phyloP scores from a whole-genome alignment of 345 rosid genomes.

The Hypericum androsaemum region DNA sequence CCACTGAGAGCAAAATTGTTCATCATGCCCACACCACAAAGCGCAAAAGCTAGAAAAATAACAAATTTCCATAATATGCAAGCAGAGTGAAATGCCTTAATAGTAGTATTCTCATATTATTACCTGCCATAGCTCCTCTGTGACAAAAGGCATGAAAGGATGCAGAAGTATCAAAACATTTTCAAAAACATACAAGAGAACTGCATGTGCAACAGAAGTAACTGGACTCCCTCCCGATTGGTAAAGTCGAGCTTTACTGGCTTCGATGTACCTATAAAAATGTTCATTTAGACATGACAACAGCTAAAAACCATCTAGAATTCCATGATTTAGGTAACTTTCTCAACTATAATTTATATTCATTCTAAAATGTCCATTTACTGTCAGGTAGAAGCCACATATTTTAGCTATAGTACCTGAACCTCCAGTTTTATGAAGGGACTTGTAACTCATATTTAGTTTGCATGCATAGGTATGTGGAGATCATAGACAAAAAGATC shows the following conservation, averaged over 20 bases:
- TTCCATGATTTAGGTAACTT: background rate
- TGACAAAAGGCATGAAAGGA: constrained; percentile 98
- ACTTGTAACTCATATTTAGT: no score
- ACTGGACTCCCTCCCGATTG: constrained; percentile 38
- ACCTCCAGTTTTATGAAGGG: no score
- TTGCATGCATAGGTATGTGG: no score
- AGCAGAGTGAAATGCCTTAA: no score
- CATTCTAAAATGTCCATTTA: no score
- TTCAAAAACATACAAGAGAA: constrained; percentile 75
- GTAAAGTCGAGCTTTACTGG: constrained; percentile 83
- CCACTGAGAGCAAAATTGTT: no score
- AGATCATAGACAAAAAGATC: background rate
- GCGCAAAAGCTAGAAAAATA: no score
- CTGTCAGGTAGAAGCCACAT: no score
- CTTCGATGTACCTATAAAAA: constrained; percentile 78
- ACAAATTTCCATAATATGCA: no score
- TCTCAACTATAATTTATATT: no score
- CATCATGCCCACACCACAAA: no score
- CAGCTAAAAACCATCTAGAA: background rate
- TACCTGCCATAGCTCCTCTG: constrained; percentile 98
- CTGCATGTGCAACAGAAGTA: constrained; percentile 66
- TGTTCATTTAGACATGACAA: constrained; percentile 13
- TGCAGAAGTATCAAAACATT: constrained; percentile 77
- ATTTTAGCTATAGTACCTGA: no score
- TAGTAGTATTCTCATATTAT: background rate